Base-by-base conservation (phyloP, 441 rosid species). In the Daphne laureola region DNA sequence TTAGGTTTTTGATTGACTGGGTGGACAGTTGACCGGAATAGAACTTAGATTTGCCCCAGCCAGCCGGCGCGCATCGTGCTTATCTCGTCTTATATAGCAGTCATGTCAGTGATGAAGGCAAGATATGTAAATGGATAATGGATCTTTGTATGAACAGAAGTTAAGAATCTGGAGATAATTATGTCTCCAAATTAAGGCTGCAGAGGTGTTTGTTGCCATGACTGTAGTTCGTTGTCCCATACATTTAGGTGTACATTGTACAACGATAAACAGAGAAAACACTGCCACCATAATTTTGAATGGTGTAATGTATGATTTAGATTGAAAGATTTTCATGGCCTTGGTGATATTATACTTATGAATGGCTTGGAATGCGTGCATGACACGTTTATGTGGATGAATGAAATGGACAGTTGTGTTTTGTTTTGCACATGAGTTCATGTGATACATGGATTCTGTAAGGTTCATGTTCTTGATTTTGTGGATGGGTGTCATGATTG, bases 61-160 rank as follows among this genome's bases (percentile, higher is more conserved):
- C n/a, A n/a, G n/a, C n/a, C n/a, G n/a, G n/a, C n/a, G n/a, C n/a
- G n/a, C n/a, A n/a, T n/a, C n/a, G n/a, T n/a, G n/a, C n/a, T n/a
- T n/a, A n/a, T n/a, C n/a, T n/a, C n/a, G n/a, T n/a, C n/a, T 67
- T 53, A 12, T 84, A 75, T 73, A 62, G 58, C 9, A 31, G 53
- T 70, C 78, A 61, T 70, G 70, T 68, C 84, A 76, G 75, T 73
- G 78, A 65, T 73, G 89, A 78, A 71, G 86, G 77, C 86, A 65
- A 73, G 78, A 57, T 68, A 56, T 78, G 73, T 77, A 78, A 67
- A 79, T 68, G 54, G 70, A 67, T 71, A 76, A 71, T 71, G 69
- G 77, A 68, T 67, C 65, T 67, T 73, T 75, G 66, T 65, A 58
- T 74, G 77, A 78, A 66, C 70, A 67, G 78, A 74, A 66, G 64